Base-by-base conservation (phyloP, 1,284 basidiomycete species). In the Stygiomarasmius scandens region DNA sequence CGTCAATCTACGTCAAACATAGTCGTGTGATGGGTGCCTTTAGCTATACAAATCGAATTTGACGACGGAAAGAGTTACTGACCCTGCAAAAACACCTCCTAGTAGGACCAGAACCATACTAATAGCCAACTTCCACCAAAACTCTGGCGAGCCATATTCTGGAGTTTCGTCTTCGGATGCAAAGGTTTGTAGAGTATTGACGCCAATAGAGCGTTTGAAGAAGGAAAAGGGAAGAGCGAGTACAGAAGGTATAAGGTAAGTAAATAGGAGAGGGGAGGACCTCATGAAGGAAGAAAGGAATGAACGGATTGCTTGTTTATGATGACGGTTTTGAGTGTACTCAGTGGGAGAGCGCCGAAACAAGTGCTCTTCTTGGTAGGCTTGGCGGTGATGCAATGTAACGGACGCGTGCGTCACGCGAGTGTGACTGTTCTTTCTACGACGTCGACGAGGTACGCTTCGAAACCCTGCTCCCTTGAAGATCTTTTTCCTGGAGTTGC, bases 71-170 rank as follows among this genome's bases (percentile, higher is more conserved):
- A 48, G 29, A 51, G 3, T 12, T 11, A 77, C 86, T 60, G 59
- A 92, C 92, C 93, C 93, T 25, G 93, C 90, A 70, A 96, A 95
- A 11, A 92, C 86, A 55, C 93, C 93, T 14, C 93, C 93, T 0
- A 84, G 75, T 1, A 96, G 74, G 11, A 95, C 92, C 25, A 96
- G 79, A 0, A 73, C 69, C 5, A 77, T 75, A 60, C 89, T 90
- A 56, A 92, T 72, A 24, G 82, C 59, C 29, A 95, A 72, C 69
- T 92, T 91, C 64, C 77, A 83, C 79, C 82, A 89, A 71, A 92
- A 90, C 54, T 81, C 79, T 3, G 78, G 65, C 0, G 81, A 60
- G 41, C 58, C 55, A 48, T 52, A 48, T 46, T 56, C 51, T 19
- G 52, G 55, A 38, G 49, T 47, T 2, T 56, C 55, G 14, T 56